Conservation (phyloP, 148 eudicot species). For the Oxyria digyna region DNA sequence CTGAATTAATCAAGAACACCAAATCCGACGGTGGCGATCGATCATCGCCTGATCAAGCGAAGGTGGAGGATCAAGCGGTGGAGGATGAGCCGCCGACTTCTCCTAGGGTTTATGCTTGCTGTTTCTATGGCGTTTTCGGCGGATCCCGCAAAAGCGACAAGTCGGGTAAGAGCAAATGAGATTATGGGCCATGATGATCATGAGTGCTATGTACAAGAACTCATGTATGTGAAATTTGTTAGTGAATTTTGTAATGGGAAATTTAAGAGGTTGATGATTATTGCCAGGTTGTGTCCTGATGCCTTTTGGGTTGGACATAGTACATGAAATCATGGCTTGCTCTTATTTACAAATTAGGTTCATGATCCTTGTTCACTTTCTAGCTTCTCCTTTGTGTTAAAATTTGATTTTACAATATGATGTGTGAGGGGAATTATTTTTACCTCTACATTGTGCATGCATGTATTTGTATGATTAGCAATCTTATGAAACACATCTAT, state of each 20-base stretch:
- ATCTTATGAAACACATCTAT: too few species aligned
- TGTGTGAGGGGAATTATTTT: constrained; percentile 1
- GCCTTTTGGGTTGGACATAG: background rate
- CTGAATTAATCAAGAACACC: constrained; percentile 21
- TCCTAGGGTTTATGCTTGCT: constrained; percentile 50
- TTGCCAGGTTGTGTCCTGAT: background rate
- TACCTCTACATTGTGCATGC: background rate
- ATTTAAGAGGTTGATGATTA: background rate
- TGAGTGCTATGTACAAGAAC: background rate
- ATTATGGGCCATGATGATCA: background rate
- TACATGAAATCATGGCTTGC: background rate
- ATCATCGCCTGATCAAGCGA: background rate
- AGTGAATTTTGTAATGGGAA: background rate
- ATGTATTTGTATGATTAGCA: background rate
- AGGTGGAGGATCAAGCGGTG: constrained; percentile 18
- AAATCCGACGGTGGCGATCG: constrained; percentile 7
- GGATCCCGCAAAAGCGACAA: background rate
- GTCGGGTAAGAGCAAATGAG: background rate
- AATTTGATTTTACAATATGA: background rate
- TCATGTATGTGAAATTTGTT: background rate
- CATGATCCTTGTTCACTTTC: background rate
- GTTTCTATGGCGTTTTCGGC: constrained; percentile 39
- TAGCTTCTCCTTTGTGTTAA: background rate
- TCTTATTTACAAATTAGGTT: background rate
- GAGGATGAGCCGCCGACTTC: constrained; percentile 45